Evolutionary conservation across 2,329 filamentous ascomycete genomes (phyloP).

Genomic region (Xylaria sp.): DNA sequence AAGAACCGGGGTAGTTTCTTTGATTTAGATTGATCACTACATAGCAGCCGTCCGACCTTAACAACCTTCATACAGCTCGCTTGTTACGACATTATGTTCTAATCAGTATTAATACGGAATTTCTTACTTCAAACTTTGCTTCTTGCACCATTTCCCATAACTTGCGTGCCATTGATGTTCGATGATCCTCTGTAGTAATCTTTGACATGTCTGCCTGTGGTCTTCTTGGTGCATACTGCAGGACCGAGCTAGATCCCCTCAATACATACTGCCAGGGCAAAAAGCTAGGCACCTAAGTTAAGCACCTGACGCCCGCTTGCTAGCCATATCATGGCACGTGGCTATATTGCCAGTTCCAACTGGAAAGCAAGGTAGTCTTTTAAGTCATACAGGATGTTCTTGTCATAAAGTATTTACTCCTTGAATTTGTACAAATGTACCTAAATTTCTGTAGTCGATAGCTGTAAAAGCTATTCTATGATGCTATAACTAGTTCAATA

Average conservation of each 20-base stretch:
- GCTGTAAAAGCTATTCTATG: too few relatives aligned
- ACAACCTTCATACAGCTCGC: conserved; percentile 12
- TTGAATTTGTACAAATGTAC: neutral
- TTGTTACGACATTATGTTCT: conserved; percentile 7
- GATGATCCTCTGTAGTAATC: neutral
- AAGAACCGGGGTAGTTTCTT: conserved; percentile 59
- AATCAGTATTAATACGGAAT: conserved; percentile 17
- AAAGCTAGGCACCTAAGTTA: too few relatives aligned
- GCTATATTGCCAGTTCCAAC: too few relatives aligned
- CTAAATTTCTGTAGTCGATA: too few relatives aligned
- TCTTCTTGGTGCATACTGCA: neutral
- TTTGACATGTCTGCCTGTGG: neutral
- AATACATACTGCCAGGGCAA: too few relatives aligned
- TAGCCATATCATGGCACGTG: too few relatives aligned
- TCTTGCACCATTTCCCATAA: neutral
- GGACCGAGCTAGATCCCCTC: neutral
- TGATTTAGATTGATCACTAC: conserved; percentile 49
- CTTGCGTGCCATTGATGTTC: neutral
- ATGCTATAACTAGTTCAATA: too few relatives aligned
- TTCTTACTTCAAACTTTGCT: neutral
- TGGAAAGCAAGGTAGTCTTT: neutral
- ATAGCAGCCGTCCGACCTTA: neutral
- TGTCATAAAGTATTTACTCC: neutral
- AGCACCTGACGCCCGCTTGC: too few relatives aligned
- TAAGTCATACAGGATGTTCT: neutral